Conservation (phyloP, 768 basidiomycete species). For the Erythrobasidium yunnanense region DNA sequence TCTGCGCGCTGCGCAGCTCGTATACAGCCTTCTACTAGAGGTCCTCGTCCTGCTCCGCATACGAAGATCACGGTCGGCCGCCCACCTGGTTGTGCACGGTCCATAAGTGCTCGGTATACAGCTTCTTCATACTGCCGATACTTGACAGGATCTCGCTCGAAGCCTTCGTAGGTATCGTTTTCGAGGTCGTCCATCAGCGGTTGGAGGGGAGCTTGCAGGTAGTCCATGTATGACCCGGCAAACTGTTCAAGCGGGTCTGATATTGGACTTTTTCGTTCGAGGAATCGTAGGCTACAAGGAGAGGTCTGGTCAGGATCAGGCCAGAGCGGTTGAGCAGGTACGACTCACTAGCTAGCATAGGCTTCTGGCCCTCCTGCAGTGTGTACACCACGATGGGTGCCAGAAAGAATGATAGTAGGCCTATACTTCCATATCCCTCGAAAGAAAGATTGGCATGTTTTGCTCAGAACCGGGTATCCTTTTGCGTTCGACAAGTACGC, state of each 20-base stretch:
- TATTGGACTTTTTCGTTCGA: constrained; percentile 60
- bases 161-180: constrained; percentile 90
- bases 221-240: constrained; percentile 87
- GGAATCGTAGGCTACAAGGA: constrained; percentile 50
- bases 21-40: constrained; percentile 74
- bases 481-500: constrained; percentile 91
- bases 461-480: constrained; percentile 92
- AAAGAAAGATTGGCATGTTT: constrained; percentile 81
- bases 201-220: constrained; percentile 87
- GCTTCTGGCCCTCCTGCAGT: constrained; percentile 68
- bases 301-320: not conserved
- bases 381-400: constrained; percentile 57
- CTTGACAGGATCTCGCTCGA: constrained; percentile 95
- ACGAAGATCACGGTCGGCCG: constrained; percentile 66
- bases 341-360: constrained; percentile 66
- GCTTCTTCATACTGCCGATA: constrained; percentile 94
- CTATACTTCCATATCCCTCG: constrained; percentile 83
- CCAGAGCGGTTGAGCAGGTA: constrained; percentile 36
- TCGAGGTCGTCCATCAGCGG: constrained; percentile 96
- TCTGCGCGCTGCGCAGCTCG: constrained; percentile 60
- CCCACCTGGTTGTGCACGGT: constrained; percentile 53
- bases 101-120: constrained; percentile 64
- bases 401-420: constrained; percentile 72
- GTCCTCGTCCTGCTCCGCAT: constrained; percentile 89
- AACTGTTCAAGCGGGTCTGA: constrained; percentile 75